Base-by-base conservation (phyloP, 2,329 filamentous ascomycete species). In the Beauveria australis region DNA sequence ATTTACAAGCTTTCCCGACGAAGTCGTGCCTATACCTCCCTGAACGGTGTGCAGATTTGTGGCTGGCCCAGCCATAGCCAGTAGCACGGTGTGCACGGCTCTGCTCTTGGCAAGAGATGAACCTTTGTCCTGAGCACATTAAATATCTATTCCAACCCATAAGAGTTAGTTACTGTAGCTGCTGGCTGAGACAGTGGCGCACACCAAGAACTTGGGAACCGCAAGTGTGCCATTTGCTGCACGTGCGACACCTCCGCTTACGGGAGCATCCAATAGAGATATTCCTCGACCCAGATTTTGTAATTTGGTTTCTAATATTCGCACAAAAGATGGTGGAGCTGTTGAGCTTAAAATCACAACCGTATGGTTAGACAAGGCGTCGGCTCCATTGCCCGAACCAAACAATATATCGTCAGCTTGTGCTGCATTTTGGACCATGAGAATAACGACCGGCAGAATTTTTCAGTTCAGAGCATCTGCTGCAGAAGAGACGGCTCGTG, bases 1-100 rank as follows among this genome's bases (percentile, higher is more conserved):
- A 66, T 84, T 80, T 54, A 85, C 78, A 53, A 84, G 77, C 65
- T 84, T 84, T 66, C 82, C 79, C 22, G 82, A 83, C 10, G 78
- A 81, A 5, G 81, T 81, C 5, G 76, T 75, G 28, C 79, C 79
- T 52, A 83, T 73, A 1, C 77, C 80, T 2, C 81, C 81, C 16
- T 74, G 69, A 9, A 84, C 78, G 19, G 76, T 73, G 66, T 80
- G 82, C 10, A 75, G 63, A 53, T 73, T 75, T 59, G 59, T 67
- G 0, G 65, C 53, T 4, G 55, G 61, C 19, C 71, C 70, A 5
- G 72, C 68, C 69, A 76, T 70, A 37, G 72, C 70, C 5, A 67
- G 59, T 4, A 76, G 63, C 0, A 71, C n/a, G n/a, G n/a, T n/a
- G n/a, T n/a, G n/a, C n/a, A n/a, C 62, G n/a, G 64, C 49, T 24